Conservation (phyloP, 1,139 yeast species). For the Yamadazyma triangularis region DNA sequence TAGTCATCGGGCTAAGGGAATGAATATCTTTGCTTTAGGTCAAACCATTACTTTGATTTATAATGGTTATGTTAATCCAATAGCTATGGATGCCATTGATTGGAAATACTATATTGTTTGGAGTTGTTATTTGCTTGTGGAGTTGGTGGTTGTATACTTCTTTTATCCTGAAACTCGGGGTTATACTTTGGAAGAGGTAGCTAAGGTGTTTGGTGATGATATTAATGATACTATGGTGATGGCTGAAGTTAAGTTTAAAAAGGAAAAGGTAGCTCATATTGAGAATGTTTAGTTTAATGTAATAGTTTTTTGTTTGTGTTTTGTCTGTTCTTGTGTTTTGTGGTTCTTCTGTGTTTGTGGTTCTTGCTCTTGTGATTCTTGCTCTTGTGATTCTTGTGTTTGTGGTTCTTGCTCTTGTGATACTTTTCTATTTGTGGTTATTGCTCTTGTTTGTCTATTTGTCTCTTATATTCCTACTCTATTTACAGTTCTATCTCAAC, state of each 20-base stretch:
- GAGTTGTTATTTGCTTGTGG: slow-evolving; percentile 36
- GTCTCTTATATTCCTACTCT: too few relatives aligned
- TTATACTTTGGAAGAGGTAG: slow-evolving; percentile 51
- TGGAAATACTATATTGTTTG: slow-evolving; percentile 61
- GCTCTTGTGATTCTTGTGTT: too few relatives aligned
- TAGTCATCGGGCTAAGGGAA: slow-evolving; percentile 42
- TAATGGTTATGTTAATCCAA: slow-evolving; percentile 49
- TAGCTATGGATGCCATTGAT: slow-evolving; percentile 54
- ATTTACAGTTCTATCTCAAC: slow-evolving; percentile 46
- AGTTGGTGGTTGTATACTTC: slow-evolving; percentile 33
- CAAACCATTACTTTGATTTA: slow-evolving; percentile 20
- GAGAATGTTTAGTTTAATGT: too few relatives aligned
- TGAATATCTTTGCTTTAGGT: slow-evolving; percentile 26
- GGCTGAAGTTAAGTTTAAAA: slow-evolving; percentile 39
- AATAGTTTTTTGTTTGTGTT: too few relatives aligned
- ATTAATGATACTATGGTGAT: slow-evolving; percentile 18
- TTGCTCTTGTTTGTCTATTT: too few relatives aligned
- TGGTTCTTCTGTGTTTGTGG: too few relatives aligned
- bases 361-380: too few relatives aligned
- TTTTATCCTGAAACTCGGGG: slow-evolving; percentile 50
- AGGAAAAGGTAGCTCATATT: too few relatives aligned
- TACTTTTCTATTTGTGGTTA: too few relatives aligned
- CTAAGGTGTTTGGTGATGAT: slow-evolving; percentile 42
- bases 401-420: too few relatives aligned
- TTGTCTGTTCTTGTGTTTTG: too few relatives aligned